Conservation (phyloP, 1,284 basidiomycete genomes). For the Heterobasidion annosum region DNA sequence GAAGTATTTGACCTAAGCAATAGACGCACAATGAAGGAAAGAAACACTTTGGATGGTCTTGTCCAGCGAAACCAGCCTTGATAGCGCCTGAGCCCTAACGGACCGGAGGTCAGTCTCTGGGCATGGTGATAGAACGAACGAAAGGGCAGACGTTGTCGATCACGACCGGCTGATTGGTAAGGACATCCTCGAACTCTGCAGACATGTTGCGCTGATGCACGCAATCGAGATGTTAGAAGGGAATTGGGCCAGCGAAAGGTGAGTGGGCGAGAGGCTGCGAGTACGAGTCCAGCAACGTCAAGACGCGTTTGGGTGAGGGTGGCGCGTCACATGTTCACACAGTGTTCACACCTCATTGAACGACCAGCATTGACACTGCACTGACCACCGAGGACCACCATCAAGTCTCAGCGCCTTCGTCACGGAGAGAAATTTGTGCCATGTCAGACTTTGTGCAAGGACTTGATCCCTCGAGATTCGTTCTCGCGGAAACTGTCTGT, state of each 20-base stretch:
- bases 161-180: constrained; percentile 90
- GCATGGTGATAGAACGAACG: background rate
- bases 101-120: constrained; percentile 1
- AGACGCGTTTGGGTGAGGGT: no score
- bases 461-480: constrained; percentile 62
- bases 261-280: no score
- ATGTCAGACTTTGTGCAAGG: constrained; percentile 65
- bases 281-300: no score
- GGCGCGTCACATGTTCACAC: no score
- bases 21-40: constrained; percentile 91
- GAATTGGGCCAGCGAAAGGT: no score
- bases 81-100: constrained; percentile 92
- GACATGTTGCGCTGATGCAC: constrained; percentile 39
- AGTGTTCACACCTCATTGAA: no score
- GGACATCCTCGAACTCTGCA: constrained; percentile 81
- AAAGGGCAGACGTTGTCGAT: constrained; percentile 81
- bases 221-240: no score
- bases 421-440: no score
- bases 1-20: constrained; percentile 20
- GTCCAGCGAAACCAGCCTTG: constrained; percentile 95
- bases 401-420: no score
- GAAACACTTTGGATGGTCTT: constrained; percentile 97
- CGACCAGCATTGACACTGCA: no score
- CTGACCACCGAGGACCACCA: no score
- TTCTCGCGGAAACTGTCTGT: constrained; percentile 52